Conservation (phyloP, 805 yeast genomes). For the Yamadazyma scolyti region DNA sequence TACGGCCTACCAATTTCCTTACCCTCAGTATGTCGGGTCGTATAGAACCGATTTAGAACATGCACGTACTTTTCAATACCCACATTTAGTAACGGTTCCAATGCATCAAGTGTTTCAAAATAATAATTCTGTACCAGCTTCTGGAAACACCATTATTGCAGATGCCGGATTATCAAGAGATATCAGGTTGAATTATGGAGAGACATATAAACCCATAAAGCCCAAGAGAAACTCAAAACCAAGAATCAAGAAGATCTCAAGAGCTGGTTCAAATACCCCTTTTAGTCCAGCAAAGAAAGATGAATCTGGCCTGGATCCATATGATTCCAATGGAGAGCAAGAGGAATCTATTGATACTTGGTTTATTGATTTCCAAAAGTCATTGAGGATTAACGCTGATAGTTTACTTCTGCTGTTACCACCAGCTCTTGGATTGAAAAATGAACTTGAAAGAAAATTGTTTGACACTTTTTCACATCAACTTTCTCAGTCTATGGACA, state of each 20-base stretch:
- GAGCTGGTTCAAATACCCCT: constrained; percentile 4
- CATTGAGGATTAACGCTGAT: constrained; percentile 2
- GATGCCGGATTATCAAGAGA: constrained; percentile 1
- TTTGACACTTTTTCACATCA: constrained; percentile 31
- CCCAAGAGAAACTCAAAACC: constrained; percentile 36
- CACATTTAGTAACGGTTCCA: too few relatives aligned
- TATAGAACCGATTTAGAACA: too few relatives aligned
- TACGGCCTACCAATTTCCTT: constrained; percentile 2
- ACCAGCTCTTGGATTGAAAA: constrained; percentile 11
- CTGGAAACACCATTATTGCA: too few relatives aligned
- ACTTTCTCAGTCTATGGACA: constrained; percentile 27
- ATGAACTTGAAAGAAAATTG: constrained; percentile 24
- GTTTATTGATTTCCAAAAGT: constrained; percentile 5
- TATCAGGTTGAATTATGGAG: constrained; percentile 2
- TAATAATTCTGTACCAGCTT: too few relatives aligned
- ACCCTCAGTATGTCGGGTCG: constrained; percentile 2
- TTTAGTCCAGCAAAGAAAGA: background rate
- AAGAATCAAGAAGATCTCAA: constrained; percentile 30
- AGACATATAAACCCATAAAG: constrained; percentile 29
- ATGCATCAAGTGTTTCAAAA: too few relatives aligned
- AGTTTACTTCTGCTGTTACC: constrained; percentile 7
- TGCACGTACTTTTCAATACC: too few relatives aligned
- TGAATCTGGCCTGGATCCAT: background rate
- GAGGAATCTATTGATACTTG: constrained; percentile 6
- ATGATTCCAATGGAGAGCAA: constrained; percentile 1